A percentile compares a stretch with the other conserved stretches of the same genome.
phyloP scores from a whole-genome alignment of 2,329 filamentous ascomycete genomes.

The Cladophialophora yegresii region DNA sequence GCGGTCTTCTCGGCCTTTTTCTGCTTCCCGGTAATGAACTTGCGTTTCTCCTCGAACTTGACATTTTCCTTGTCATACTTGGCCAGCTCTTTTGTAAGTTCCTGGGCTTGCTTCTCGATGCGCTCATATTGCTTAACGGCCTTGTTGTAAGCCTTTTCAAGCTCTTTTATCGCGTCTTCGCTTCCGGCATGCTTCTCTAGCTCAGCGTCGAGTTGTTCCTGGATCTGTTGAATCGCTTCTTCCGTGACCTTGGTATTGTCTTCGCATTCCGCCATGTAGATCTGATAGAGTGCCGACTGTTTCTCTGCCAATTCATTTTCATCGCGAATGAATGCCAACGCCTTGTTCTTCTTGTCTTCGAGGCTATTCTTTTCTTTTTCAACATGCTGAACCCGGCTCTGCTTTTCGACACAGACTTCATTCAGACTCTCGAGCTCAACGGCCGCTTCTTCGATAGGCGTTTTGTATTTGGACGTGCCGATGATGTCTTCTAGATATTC shows the following conservation, averaged over 20 bases:
- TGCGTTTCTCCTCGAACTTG: constrained; percentile 97
- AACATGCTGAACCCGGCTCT: constrained; percentile 90
- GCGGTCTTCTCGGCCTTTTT: constrained; percentile 94
- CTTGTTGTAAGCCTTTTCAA: constrained; percentile 80
- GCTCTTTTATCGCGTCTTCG: constrained; percentile 83
- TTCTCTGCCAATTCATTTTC: constrained; percentile 91
- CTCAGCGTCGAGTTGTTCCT: constrained; percentile 80
- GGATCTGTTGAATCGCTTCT: constrained; percentile 88
- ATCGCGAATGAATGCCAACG: constrained; percentile 81
- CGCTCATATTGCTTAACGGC: constrained; percentile 80
- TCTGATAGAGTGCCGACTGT: constrained; percentile 87
- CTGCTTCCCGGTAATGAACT: constrained; percentile 85
- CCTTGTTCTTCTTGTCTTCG: constrained; percentile 96
- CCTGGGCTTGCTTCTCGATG: constrained; percentile 79
- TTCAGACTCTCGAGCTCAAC: constrained; percentile 88
- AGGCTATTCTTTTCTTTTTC: constrained; percentile 93
- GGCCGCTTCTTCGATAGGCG: constrained; percentile 91
- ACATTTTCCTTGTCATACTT: constrained; percentile 95
- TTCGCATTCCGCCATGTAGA: constrained; percentile 83
- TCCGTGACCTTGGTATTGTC: constrained; percentile 87
- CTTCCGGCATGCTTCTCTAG: constrained; percentile 88
- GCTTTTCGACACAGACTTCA: constrained; percentile 94
- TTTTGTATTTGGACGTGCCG: constrained; percentile 97
- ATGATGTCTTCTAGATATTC: constrained; percentile 99
- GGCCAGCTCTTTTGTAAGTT: constrained; percentile 79